Evolutionary conservation across 2,329 filamentous ascomycete species (phyloP).

Genomic region (Helotiales sp.): DNA sequence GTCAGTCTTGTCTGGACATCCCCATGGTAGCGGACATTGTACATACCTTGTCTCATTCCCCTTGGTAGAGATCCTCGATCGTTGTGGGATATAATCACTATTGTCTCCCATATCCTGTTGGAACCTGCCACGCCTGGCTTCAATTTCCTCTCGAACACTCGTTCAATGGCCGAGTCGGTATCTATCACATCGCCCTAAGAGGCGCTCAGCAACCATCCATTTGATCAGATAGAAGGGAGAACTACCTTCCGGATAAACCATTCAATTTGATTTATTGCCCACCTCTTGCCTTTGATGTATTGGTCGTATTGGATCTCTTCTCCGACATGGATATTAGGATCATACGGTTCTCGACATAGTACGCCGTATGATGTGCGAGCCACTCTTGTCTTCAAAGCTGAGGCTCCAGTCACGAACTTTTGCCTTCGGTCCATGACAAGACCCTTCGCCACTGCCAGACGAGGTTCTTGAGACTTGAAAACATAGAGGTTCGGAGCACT

Average conservation of each 20-base stretch:
- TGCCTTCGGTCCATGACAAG: conserved; percentile 52
- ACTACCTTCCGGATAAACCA: conserved; percentile 43
- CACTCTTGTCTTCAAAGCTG: conserved; percentile 45
- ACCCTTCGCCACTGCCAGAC: conserved; percentile 49
- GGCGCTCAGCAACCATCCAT: neutral
- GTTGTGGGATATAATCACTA: neutral
- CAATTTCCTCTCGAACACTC: conserved; percentile 37
- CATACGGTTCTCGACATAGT: conserved; percentile 40
- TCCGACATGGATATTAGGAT: conserved; percentile 38
- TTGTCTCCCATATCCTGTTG: conserved; percentile 42
- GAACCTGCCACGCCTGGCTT: conserved; percentile 36
- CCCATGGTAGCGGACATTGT: neutral
- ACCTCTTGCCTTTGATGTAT: conserved; percentile 34
- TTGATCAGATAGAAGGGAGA: neutral
- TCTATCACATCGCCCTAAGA: conserved; percentile 42
- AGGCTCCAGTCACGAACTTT: conserved; percentile 41
- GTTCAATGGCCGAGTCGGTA: conserved; percentile 30
- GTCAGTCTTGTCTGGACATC: neutral
- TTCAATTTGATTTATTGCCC: conserved; percentile 44
- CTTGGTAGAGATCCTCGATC: conserved; percentile 26
- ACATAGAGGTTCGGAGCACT: conserved; percentile 40
- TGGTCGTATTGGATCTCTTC: conserved; percentile 40
- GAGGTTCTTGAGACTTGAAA: conserved; percentile 49
- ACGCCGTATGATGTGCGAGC: conserved; percentile 46
- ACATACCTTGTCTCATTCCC: conserved; percentile 40